Base-by-base conservation (phyloP, 768 basidiomycete genomes). In the Suillus ampliporus region DNA sequence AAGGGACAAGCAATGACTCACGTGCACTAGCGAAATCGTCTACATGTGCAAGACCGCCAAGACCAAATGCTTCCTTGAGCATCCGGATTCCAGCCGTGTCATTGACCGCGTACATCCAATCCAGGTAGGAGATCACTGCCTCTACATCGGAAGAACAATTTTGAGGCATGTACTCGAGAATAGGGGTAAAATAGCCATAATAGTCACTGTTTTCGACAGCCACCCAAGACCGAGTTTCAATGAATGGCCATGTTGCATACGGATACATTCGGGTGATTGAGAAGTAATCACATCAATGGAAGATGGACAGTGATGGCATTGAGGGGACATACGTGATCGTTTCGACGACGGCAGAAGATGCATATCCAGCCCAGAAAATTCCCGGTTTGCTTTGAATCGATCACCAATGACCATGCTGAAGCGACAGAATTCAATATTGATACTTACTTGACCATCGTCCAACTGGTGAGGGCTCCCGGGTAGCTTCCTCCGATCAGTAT, bases 101-200 rank as follows among this genome's bases (percentile, higher is more conserved):
- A 1, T 78, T 78, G 4, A 77, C 76, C 0, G 74, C 73, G 66
- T 90, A 86, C 6, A 86, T 83, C 58, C 79, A 58, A 68, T 91
- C 90, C 40, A 91, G 75, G 67, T 89, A 81, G 5, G 81, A 68
- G 59, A 91, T 82, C 15, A 88, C 89, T 5, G 82, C 83, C 71
- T 89, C 76, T 34, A 91, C 82, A 67, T 92, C 91, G 0, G 88
- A 83, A 13, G 89, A 90, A 74, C 91, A 92, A 73, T 92, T 92
- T 65, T 66, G 65, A 2, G 89, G 87, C 88, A 90, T 91, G 67
- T 84, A 76, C 66, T 84, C 78, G 14, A 84, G 84, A 66, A 89
- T 83, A 15, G 89, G 89, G 62, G 90, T 89, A 71, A 89, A 91
- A 68, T 91, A 92, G 63, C 78, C 79, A 31, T 67, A 66, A 51